Percentiles rank a stretch among this genome's conserved stretches.
phyloP scores from a whole-genome alignment of 768 basidiomycete species.

The Leccinum uliginosum region DNA sequence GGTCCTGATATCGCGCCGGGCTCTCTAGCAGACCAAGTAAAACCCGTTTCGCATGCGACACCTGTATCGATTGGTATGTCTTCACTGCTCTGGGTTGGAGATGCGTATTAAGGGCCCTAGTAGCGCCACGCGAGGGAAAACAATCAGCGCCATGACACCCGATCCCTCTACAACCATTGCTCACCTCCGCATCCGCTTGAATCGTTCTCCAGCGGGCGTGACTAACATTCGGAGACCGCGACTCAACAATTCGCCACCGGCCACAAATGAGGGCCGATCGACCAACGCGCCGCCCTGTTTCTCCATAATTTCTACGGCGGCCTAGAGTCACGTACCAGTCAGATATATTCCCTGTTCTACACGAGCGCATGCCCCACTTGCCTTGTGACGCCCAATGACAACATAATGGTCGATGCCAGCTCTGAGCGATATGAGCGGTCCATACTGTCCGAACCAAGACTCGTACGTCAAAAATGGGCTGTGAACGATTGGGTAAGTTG shows the following conservation, averaged over 20 bases:
- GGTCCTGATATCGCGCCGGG: slow-evolving; percentile 8
- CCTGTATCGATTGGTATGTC: slow-evolving; percentile 43
- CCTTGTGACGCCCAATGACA: slow-evolving; percentile 19
- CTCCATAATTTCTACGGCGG: slow-evolving; percentile 58
- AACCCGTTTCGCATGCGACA: slow-evolving; percentile 23
- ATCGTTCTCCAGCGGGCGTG: slow-evolving; percentile 45
- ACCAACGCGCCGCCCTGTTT: slow-evolving; percentile 41
- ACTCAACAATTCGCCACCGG: slow-evolving; percentile 45
- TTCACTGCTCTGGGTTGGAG: slow-evolving; percentile 45
- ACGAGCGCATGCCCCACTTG: neutral
- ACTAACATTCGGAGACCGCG: slow-evolving; percentile 52
- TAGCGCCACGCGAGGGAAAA: slow-evolving; percentile 9
- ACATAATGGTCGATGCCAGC: slow-evolving; percentile 33
- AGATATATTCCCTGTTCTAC: neutral
- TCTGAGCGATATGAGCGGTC: slow-evolving; percentile 51
- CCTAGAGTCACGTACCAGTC: slow-evolving; percentile 27
- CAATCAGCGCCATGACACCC: neutral
- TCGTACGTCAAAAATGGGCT: slow-evolving; percentile 30
- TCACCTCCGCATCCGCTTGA: slow-evolving; percentile 53
- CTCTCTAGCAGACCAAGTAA: slow-evolving; percentile 12
- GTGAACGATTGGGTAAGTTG: neutral
- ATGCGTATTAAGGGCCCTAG: slow-evolving; percentile 50
- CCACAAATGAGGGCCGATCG: slow-evolving; percentile 35
- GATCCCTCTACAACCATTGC: neutral
- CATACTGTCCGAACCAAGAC: slow-evolving; percentile 53